These are phyloP conservation scores for Aspergillus saccharolyticus DNA, from an alignment of 495 filamentous ascomycete genomes.

Conservation along the genomic window DNA sequence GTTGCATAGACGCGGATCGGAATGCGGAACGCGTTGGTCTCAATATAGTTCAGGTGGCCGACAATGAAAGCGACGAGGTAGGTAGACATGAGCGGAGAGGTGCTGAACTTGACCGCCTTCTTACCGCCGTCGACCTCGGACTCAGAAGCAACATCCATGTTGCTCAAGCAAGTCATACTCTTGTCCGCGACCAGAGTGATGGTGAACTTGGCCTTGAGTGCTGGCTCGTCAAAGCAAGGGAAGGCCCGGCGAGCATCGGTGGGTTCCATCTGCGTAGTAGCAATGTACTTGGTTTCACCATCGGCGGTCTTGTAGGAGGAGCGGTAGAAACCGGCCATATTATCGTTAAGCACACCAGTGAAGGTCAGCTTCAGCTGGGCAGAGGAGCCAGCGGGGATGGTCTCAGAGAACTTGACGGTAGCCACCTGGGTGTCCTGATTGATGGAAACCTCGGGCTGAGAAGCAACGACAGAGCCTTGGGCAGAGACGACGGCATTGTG, in stretches of 20 bases:
- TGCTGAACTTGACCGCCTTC: slow-evolving; percentile 63
- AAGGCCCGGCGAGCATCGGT: slow-evolving; percentile 62
- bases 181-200: slow-evolving; percentile 60
- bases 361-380: slow-evolving; percentile 58
- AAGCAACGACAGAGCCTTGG: slow-evolving; percentile 43
- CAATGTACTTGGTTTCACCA: slow-evolving; percentile 56
- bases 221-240: slow-evolving; percentile 69
- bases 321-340: slow-evolving; percentile 67
- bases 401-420: slow-evolving; percentile 54
- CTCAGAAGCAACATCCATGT: slow-evolving; percentile 62
- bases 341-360: slow-evolving; percentile 59
- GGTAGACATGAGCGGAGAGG: slow-evolving; percentile 63
- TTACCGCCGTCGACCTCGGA: slow-evolving; percentile 50
- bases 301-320: slow-evolving; percentile 55
- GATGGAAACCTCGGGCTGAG: slow-evolving; percentile 47
- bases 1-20: slow-evolving; percentile 61
- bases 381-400: slow-evolving; percentile 52
- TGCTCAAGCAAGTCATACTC: slow-evolving; percentile 59
- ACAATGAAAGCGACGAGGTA: slow-evolving; percentile 67
- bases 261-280: slow-evolving; percentile 63
- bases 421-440: slow-evolving; percentile 57
- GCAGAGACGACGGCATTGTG: slow-evolving; percentile 61
- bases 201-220: slow-evolving; percentile 62
- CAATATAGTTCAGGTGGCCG: slow-evolving; percentile 60
- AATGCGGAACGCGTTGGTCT: slow-evolving; percentile 60